Percentiles rank a stretch among this genome's conserved stretches.
Evolutionary conservation across 2,329 filamentous ascomycete genomes (phyloP).

Genomic region (Hypomyces perniciosus): DNA sequence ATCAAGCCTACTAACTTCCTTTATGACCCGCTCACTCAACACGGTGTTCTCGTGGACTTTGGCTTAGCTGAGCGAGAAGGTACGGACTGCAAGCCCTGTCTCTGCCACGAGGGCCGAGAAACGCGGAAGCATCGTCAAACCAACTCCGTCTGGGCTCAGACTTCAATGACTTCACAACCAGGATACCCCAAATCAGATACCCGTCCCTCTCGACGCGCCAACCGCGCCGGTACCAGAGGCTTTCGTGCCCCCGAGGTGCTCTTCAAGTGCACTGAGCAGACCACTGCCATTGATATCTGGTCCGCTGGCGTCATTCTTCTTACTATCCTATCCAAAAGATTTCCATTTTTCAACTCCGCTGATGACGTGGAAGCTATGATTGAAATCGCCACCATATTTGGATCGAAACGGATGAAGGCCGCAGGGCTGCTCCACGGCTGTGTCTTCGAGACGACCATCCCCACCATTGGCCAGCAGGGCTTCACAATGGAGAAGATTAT

Average conservation of each 20-base stretch:
- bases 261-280: slow-evolving; percentile 94
- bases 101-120: slow-evolving; percentile 64
- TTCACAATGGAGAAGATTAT: slow-evolving; percentile 91
- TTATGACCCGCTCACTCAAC: slow-evolving; percentile 73
- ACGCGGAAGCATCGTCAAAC: slow-evolving; percentile 57
- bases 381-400: slow-evolving; percentile 94
- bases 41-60: slow-evolving; percentile 96
- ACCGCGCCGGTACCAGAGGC: slow-evolving; percentile 88
- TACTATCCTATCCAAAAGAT: slow-evolving; percentile 86
- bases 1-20: slow-evolving; percentile 98
- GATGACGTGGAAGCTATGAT: slow-evolving; percentile 97
- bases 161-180: slow-evolving; percentile 43
- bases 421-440: slow-evolving; percentile 82
- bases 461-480: slow-evolving; percentile 78
- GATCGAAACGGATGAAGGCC: slow-evolving; percentile 73
- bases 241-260: slow-evolving; percentile 96
- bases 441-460: slow-evolving; percentile 87
- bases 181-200: slow-evolving; percentile 88
- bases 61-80: slow-evolving; percentile 86
- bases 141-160: slow-evolving; percentile 51
- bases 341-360: slow-evolving; percentile 98
- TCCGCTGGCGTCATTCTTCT: slow-evolving; percentile 93
- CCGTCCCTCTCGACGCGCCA: slow-evolving; percentile 80
- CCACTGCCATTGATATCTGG: slow-evolving; percentile 93
- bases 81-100: slow-evolving; percentile 69